Evolutionary conservation across 352 stramenopile genomes (phyloP), one percentile per base, ranked within the genome.

Genomic region (Globisporangium solare): DNA sequence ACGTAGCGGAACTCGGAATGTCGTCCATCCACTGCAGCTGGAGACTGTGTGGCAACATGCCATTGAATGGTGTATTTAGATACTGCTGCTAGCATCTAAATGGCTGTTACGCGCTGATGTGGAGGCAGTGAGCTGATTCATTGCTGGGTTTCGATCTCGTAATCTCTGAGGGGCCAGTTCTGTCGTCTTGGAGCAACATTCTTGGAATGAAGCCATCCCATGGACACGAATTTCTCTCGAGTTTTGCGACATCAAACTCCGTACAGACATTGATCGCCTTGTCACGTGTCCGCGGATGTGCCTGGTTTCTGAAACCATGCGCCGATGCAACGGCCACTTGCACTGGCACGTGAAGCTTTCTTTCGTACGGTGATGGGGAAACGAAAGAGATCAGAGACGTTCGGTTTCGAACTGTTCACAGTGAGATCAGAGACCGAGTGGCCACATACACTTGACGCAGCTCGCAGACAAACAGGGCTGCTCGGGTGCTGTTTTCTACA

Each of bases 371-470:
- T 41, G 51, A 39, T 56, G 51, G 51, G 32, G 48, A 41, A 32
- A 51, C 12, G 24, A 6, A 43, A 20, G 20, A 20, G 18, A 21
- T 48, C 35, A 55, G 58, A 64, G 51, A 64, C 35, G 51, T 64
- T 59, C 58, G 51, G 58, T 64, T 64, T 32, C 18, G 20, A 6
- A n/a, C 40, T 57, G 40, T 31, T 43, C 39, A 43, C 39, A 43
- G 39, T 32, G 12, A 13, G 20, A 40, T 22, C 5, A 18, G 40
- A 3, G 22, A 20, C 12, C 18, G 12, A 11, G 22, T 57, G 50
- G n/a, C 3, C 17, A 31, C 7, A 27, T 32, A 12, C n/a, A 13
- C 51, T 41, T 21, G 31, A 10, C 27, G 27, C 27, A 35, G 27
- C 27, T 35, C 7, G 5, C 7, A 35, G 27, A 35, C 24, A 48